Conservation (phyloP, 2,329 filamentous ascomycete species). For the Fusarium newnesense region DNA sequence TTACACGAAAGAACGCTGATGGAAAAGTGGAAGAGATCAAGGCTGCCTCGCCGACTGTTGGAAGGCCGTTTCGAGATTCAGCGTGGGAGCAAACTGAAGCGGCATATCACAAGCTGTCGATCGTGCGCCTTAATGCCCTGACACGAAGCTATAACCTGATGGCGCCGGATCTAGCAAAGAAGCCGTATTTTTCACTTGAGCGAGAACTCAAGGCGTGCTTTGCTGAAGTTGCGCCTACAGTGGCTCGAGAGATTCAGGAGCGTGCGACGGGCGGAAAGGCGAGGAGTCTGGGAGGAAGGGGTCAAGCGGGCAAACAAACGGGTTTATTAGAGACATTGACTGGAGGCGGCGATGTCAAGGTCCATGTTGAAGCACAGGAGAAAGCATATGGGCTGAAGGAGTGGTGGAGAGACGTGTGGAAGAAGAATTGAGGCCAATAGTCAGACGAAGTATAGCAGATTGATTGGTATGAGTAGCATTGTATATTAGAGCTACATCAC, state of each 20-base stretch:
- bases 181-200: constrained; percentile 87
- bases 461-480: not conserved
- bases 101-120: constrained; percentile 79
- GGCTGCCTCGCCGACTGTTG: constrained; percentile 49
- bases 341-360: constrained; percentile 60
- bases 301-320: constrained; percentile 48
- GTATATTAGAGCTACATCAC: not conserved
- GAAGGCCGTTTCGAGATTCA: constrained; percentile 78
- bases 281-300: constrained; percentile 48
- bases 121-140: constrained; percentile 81
- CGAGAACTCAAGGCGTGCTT: constrained; percentile 85
- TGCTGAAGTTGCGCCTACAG: constrained; percentile 82
- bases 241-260: constrained; percentile 78
- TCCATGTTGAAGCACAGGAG: constrained; percentile 78
- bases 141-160: constrained; percentile 94
- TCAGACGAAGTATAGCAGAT: not conserved
- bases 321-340: constrained; percentile 71
- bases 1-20: constrained; percentile 56
- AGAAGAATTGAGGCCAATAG: constrained; percentile 35
- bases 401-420: constrained; percentile 86
- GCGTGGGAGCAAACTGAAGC: constrained; percentile 78
- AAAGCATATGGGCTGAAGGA: constrained; percentile 87
- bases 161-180: constrained; percentile 91
- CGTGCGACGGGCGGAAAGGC: constrained; percentile 63
- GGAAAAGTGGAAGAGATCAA: constrained; percentile 45